Evolutionary conservation across 768 basidiomycete species (phyloP), one percentile per base, ranked within the genome.

Genomic region (Baorangia bicolor): DNA sequence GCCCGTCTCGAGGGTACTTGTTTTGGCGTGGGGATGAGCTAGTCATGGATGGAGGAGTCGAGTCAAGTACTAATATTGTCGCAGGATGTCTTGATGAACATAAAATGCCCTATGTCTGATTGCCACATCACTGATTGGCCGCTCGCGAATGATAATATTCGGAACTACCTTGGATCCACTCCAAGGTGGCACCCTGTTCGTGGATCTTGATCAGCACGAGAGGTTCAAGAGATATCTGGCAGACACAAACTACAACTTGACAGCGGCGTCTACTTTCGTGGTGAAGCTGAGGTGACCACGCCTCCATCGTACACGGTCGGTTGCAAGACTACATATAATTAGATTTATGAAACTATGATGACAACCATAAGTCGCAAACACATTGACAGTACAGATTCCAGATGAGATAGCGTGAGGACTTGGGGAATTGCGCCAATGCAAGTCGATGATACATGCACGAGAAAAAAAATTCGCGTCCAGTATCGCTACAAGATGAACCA

Each of bases 401-500:
- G 31, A 56, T 54, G 57, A 50, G 47, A 53, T 64, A 54, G 38
- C 37, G 39, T 60, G 55, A 47, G 31, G 38, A 47, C 21, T 39
- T 44, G 10, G 13, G 40, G 27, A 41, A 43, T 49, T 48, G 60
- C 46, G 42, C 49, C 39, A 46, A 63, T 63, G 64, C 54, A 21
- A 38, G 33, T 58, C 20, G 34, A 51, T 58, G 49, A 54, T 62
- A 56, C 57, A 58, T 68, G 52, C 53, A 63, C 52, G 53, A 52
- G 48, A 57, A 51, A 42, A 25, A 28, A 39, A 12, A 8, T 30
- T 34, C 25, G 58, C 66, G 63, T 67, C 66, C 66, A 16, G 46
- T 44, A 23, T 52, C 61, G 67, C 57, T 37, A 48, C 64, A 56
- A 59, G 55, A 51, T 47, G 30, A 56, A 49, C 52, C 27, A 54